These are phyloP conservation scores for Mariannaea sp. DNA, from an alignment of 2,329 filamentous ascomycete species.

Conservation along the genomic window DNA sequence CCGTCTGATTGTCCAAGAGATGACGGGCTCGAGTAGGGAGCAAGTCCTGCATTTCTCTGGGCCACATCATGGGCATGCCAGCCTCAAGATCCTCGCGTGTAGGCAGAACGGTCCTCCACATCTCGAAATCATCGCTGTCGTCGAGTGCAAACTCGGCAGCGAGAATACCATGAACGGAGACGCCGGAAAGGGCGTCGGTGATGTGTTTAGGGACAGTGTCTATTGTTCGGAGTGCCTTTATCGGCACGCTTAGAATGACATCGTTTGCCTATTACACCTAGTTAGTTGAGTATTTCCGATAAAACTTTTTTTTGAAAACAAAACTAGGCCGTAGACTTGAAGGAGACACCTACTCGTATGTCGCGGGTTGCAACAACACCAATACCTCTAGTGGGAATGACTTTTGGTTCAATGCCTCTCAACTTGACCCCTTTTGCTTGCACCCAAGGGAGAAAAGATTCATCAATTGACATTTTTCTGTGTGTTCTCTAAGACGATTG, in stretches of 20 bases:
- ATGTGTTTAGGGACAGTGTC: conserved; percentile 63
- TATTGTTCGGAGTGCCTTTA: conserved; percentile 65
- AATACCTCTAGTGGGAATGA: conserved; percentile 73
- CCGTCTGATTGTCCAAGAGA: conserved; percentile 59
- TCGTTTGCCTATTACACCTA: conserved; percentile 54
- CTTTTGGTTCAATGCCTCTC: conserved; percentile 67
- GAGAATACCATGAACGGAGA: conserved; percentile 72
- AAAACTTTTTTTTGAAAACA: no score
- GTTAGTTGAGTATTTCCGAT: no score
- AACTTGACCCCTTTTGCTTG: conserved; percentile 42
- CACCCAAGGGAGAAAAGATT: conserved; percentile 68
- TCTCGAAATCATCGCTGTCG: conserved; percentile 49
- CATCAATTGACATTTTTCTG: conserved; percentile 31
- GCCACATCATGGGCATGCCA: conserved; percentile 52
- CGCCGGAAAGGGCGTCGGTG: conserved; percentile 55
- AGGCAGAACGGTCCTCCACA: conserved; percentile 73
- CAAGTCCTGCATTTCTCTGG: conserved; percentile 48
- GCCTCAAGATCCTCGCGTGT: conserved; percentile 60
- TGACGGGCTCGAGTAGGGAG: conserved; percentile 51
- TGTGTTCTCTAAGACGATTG: not conserved
- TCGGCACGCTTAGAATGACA: conserved; percentile 68
- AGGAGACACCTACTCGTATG: conserved; percentile 61
- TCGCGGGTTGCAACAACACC: conserved; percentile 74
- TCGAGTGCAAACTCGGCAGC: conserved; percentile 69
- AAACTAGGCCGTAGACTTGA: not conserved